Evolutionary conservation across 1,139 yeast genomes (phyloP), one percentile per base, ranked within the genome.

Genomic region (Zhuliangozyma blackwelliae): DNA sequence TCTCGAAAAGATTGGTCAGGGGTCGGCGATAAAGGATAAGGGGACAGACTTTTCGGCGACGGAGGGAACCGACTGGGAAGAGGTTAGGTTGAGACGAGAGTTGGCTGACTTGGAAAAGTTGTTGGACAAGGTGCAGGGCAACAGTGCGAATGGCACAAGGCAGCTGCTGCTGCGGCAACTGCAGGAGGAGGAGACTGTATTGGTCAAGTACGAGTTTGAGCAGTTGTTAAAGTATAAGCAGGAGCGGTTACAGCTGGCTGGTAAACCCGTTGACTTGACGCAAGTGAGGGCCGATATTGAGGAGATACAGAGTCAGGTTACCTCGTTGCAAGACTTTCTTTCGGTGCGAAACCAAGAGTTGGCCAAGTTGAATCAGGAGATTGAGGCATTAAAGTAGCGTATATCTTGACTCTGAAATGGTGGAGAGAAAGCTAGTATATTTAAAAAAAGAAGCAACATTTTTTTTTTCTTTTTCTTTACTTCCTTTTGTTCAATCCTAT

Each of bases 51-150:
- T 81, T 51, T 72, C 83, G 1, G 73, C 82, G 1, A 80, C 87
- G 10, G 80, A 80, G 52, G 89, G 83, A 29, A 79, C 86, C 7
- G 92, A 70, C 49, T 78, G 97, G 96, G 97, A 89, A 59, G 88
- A 83, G 51, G 95, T 85, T 25, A 72, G 95, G 47, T 72, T 89
- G 47, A 81, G 82, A 63, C 76, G 94, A 48, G 92, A 88, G 55
- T 68, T 90, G 43, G 73, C 79, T 5, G 87, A 87, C 47, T 62
- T 88, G 40, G 95, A 88, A 47, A 64, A 67, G 7, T 72, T 81
- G 45, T 72, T 88, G 40, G 63, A 65, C 5, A 72, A 73, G 43
- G 82, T 86, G 1, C 82, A 82, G 50, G 9, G 10, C 23, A 21
- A 7, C 22, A 22, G 23, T 9, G 23, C 23, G 7, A 16, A 16